Conservation (phyloP, 345 rosid genomes). For the Moringa oleifera region DNA sequence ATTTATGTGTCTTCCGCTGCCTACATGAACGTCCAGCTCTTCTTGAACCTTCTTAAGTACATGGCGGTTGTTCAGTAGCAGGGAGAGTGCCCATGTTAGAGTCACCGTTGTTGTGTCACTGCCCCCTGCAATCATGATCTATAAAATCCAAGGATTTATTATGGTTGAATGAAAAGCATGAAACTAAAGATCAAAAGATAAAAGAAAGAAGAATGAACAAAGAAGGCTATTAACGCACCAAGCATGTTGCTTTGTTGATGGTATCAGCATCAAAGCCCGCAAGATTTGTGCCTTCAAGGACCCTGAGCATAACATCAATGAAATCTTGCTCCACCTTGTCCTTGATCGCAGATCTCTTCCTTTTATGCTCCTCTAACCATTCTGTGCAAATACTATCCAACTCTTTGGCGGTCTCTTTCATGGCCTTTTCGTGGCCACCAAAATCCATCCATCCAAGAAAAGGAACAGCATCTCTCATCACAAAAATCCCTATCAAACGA, state of each 20-base stretch:
- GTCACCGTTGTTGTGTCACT: slow-evolving; percentile 47
- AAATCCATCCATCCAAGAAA: slow-evolving; percentile 37
- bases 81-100: slow-evolving; percentile 42
- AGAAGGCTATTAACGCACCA: too few species aligned
- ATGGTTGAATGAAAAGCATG: too few species aligned
- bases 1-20: slow-evolving; percentile 38
- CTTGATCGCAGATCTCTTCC: not conserved
- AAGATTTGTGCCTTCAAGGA: too few species aligned
- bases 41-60: slow-evolving; percentile 37
- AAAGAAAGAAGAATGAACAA: too few species aligned
- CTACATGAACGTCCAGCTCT: slow-evolving; percentile 46
- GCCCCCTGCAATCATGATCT: slow-evolving; percentile 44
- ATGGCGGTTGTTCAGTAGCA: slow-evolving; percentile 37
- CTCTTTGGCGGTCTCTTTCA: slow-evolving; percentile 37
- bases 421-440: slow-evolving; percentile 18
- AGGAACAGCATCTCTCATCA: slow-evolving; percentile 34
- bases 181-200: too few species aligned
- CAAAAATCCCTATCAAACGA: slow-evolving; percentile 20
- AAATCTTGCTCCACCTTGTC: slow-evolving; percentile 19
- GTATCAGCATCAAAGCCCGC: slow-evolving; percentile 23
- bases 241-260: slow-evolving; percentile 23
- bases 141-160: not conserved
- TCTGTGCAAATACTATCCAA: too few species aligned
- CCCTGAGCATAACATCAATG: slow-evolving; percentile 31
- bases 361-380: slow-evolving; percentile 44